A percentile compares a stretch with the other conserved stretches of the same genome.
Conservation (phyloP, 306 rosid species). For the Corylus heterophylla region DNA sequence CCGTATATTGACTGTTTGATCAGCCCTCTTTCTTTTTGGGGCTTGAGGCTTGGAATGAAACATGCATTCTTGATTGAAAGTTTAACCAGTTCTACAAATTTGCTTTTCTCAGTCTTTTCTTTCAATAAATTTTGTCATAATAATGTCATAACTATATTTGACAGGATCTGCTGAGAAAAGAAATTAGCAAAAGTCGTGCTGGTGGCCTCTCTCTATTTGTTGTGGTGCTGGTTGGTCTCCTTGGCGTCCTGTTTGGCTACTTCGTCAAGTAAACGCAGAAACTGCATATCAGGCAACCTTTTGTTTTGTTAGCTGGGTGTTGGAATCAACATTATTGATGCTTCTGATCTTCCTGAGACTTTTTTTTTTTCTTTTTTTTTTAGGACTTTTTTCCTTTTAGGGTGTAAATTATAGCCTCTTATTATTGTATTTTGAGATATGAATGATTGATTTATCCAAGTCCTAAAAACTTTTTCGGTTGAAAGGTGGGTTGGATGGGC, state of each 20-base stretch:
- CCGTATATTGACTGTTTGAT: not conserved
- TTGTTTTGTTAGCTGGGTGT: constrained; percentile 2
- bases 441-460: not conserved
- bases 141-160: not conserved
- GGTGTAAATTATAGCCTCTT: constrained; percentile 5
- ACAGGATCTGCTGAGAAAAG: constrained; percentile 43
- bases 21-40: not conserved
- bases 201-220: constrained; percentile 39
- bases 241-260: constrained; percentile 45
- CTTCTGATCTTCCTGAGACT: not conserved
- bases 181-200: constrained; percentile 17
- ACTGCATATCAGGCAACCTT: not conserved
- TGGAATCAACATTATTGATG: constrained; percentile 13
- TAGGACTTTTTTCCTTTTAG: not conserved
- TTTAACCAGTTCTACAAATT: not conserved
- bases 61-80: not conserved
- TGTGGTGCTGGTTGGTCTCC: constrained; percentile 38
- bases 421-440: not conserved
- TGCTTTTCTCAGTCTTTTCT: not conserved
- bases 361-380: not conserved
- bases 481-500: not conserved
- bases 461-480: not conserved
- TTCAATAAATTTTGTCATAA: not conserved
- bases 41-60: not conserved
- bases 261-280: constrained; percentile 32